These are phyloP conservation scores for Begonia peltatifolia DNA, from an alignment of 306 rosid genomes.

Conservation along the genomic window DNA sequence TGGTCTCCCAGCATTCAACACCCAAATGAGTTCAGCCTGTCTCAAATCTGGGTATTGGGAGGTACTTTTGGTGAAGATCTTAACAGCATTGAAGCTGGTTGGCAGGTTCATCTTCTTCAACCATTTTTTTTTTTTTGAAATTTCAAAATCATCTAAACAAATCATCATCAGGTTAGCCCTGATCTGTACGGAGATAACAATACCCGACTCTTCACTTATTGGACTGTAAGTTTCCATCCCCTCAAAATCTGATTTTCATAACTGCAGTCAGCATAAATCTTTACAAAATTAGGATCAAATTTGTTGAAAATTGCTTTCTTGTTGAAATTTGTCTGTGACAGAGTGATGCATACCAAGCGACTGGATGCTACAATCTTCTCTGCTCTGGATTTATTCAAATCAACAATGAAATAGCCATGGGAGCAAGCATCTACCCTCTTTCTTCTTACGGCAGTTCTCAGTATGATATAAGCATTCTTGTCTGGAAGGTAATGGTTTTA, in stretches of 20 bases:
- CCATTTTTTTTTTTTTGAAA: background rate
- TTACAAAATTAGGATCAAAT: no score
- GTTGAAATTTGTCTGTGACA: no score
- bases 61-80: conserved; percentile 87
- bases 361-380: conserved; percentile 54
- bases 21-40: conserved; percentile 77
- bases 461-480: conserved; percentile 67
- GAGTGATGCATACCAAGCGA: conserved; percentile 67
- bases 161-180: conserved; percentile 54
- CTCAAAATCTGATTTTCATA: no score
- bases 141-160: no score
- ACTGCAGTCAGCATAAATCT: conserved; percentile 9
- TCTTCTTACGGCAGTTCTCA: conserved; percentile 46
- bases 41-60: conserved; percentile 84
- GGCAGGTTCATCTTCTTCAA: conserved; percentile 47
- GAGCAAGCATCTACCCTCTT: conserved; percentile 45
- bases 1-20: conserved; percentile 88
- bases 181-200: conserved; percentile 84
- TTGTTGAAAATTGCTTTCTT: no score
- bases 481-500: conserved; percentile 54
- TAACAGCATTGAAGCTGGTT: conserved; percentile 19
- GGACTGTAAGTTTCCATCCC: conserved; percentile 33
- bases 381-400: conserved; percentile 89
- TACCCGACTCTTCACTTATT: conserved; percentile 55
- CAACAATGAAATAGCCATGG: conserved; percentile 25